Evolutionary conservation across 1,139 yeast genomes (phyloP), one percentile per base, ranked within the genome.

Genomic region (Lodderomyces orthopsilosis): DNA sequence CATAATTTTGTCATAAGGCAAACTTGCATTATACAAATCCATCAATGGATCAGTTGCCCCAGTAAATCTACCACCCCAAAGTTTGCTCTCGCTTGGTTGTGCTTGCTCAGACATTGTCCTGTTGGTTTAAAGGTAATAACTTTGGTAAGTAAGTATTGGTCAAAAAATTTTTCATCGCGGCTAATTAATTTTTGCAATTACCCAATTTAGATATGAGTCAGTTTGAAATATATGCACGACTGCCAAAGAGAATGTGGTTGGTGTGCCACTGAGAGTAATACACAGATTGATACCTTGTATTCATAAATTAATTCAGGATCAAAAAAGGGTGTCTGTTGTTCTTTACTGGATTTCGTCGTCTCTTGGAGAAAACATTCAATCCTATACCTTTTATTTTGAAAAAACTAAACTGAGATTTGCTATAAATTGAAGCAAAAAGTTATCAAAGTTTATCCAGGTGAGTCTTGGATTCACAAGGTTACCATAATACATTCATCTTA

Each of bases 41-140:
- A 93, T 93, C 59, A 93, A 73, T 6, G 99, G 98, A 57, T 93
- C 99, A 19, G 96, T 83, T 51, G 93, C 93, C 2, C 94, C 97
- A 46, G 98, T 93, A 69, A 93, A 93, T 65, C 99, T 82, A 59
- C 99, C 99, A 55, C 99, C 99, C 99, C 99, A 93, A 53, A 94
- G 76, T 65, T 85, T 90, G 51, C 63, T 67, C 66, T 72, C 79
- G 40, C 77, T 68, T 51, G 81, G 80, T 55, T 70, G 65, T 42
- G 18, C 26, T 22, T 34, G 68, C 36, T 70, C 55, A 19, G 55
- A 46, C 56, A 55, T 52, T 14, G 4, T 33, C 18, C 35, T 23
- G 40, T 36, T 30, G 44, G 4, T 24, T n/a, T 15, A 13, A 5
- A 5, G n/a, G 32, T 27, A 9, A 13, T 13, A 19, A 6, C 14